Evolutionary conservation across 148 eudicot genomes (phyloP).

Genomic region (Cornus controversa): DNA sequence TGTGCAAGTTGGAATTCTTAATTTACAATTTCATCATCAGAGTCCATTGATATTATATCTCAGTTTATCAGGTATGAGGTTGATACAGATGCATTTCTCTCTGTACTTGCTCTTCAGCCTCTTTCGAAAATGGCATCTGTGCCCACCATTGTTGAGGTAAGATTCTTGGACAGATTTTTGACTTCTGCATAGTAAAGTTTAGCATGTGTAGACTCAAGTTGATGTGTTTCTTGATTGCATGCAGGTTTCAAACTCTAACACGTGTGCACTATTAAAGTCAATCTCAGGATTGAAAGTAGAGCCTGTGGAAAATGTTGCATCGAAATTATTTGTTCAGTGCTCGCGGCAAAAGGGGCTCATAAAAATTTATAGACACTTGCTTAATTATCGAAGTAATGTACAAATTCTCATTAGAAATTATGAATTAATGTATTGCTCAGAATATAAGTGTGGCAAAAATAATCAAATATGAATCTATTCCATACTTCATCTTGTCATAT

Average conservation of each 20-base stretch:
- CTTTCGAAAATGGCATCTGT: conserved; percentile 57
- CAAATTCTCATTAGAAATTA: conserved; percentile 4
- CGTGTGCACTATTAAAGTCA: conserved; percentile 87
- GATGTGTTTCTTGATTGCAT: conserved; percentile 10
- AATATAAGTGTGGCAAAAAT: background rate
- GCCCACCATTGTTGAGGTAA: conserved; percentile 93
- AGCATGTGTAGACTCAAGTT: background rate
- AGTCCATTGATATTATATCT: background rate
- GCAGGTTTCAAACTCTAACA: conserved; percentile 86
- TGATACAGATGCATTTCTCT: conserved; percentile 92
- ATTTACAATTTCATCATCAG: background rate
- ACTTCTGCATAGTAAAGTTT: background rate
- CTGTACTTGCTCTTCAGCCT: conserved; percentile 93
- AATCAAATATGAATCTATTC: background rate
- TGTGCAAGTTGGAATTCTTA: background rate
- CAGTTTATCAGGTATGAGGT: conserved; percentile 72
- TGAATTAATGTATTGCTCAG: background rate
- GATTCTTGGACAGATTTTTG: conserved; percentile 6
- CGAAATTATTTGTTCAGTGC: conserved; percentile 98
- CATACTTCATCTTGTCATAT: background rate
- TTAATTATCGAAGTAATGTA: conserved; percentile 79
- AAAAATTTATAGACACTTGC: conserved; percentile 89
- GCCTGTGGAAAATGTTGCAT: conserved; percentile 90
- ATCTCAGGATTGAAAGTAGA: conserved; percentile 85
- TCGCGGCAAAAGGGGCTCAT: conserved; percentile 93